These are phyloP conservation scores for Aspergillus ochraceoroseus DNA, from an alignment of 2,329 filamentous ascomycete genomes.

Conservation along the genomic window DNA sequence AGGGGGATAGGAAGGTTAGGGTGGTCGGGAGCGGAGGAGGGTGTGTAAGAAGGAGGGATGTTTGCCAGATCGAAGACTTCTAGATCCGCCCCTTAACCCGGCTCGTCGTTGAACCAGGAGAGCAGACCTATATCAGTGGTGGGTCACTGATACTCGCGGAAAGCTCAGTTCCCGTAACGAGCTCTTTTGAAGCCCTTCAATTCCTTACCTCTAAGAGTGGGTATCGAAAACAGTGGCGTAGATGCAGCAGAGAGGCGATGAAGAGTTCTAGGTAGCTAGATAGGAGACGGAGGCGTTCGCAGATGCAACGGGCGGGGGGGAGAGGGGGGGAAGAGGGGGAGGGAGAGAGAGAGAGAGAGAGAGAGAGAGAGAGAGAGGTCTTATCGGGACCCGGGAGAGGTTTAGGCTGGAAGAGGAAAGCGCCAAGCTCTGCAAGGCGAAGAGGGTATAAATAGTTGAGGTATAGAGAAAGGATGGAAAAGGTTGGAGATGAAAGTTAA, in stretches of 20 bases:
- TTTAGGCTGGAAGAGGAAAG: conserved; percentile 11
- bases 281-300: no score
- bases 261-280: conserved; percentile 1
- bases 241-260: neutral
- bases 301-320: conserved; percentile 1
- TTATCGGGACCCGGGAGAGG: conserved; percentile 18
- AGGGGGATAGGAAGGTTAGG: conserved; percentile 55
- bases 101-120: conserved; percentile 44
- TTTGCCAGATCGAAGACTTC: conserved; percentile 67
- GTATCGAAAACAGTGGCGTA: neutral
- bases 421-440: conserved; percentile 13
- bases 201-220: conserved; percentile 9
- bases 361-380: conserved; percentile 18
- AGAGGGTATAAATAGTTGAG: conserved; percentile 1
- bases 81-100: conserved; percentile 42
- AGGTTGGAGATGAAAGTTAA: neutral
- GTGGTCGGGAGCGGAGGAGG: conserved; percentile 63
- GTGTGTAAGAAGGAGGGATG: conserved; percentile 54
- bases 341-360: conserved; percentile 15
- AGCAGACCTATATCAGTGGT: conserved; percentile 38
- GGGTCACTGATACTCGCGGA: conserved; percentile 29
- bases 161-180: conserved; percentile 18
- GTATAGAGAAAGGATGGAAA: neutral
- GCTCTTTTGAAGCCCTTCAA: conserved; percentile 15
- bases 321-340: conserved; percentile 6